phyloP scores from a whole-genome alignment of 441 rosid species.

The Capsella rubella region DNA sequence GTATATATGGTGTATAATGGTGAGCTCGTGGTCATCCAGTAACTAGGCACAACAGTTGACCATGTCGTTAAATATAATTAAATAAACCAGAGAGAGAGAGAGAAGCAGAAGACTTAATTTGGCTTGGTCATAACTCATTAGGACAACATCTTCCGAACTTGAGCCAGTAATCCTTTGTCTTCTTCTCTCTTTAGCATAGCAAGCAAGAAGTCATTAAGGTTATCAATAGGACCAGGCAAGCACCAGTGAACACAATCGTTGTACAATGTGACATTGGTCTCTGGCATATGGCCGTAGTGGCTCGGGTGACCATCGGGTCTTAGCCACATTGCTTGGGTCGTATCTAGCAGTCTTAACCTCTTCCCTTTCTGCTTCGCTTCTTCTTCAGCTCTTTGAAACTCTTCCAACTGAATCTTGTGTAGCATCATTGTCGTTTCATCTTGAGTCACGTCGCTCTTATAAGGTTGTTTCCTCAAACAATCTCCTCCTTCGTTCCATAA shows the following conservation, averaged over 20 bases:
- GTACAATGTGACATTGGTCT: slow-evolving; percentile 58
- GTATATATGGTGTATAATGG: slow-evolving; percentile 25
- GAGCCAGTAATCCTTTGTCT: slow-evolving; percentile 40
- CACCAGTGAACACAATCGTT: slow-evolving; percentile 82
- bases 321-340: slow-evolving; percentile 55
- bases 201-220: slow-evolving; percentile 66
- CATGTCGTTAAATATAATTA: slow-evolving; percentile 1
- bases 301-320: slow-evolving; percentile 76
- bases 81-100: slow-evolving; percentile 27
- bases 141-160: slow-evolving; percentile 49
- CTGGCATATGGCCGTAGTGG: slow-evolving; percentile 56
- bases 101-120: slow-evolving; percentile 9
- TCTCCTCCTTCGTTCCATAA: slow-evolving; percentile 68
- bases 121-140: slow-evolving; percentile 28
- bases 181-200: slow-evolving; percentile 84
- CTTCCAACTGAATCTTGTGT: slow-evolving; percentile 68
- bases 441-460: slow-evolving; percentile 49
- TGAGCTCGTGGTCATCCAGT: slow-evolving; percentile 31
- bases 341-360: slow-evolving; percentile 58
- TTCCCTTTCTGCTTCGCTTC: slow-evolving; percentile 56
- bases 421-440: slow-evolving; percentile 55
- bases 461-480: slow-evolving; percentile 56
- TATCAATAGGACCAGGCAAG: slow-evolving; percentile 71
- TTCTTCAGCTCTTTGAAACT: slow-evolving; percentile 58
- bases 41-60: slow-evolving; percentile 27